A percentile compares a stretch with the other conserved stretches of the same genome.
Evolutionary conservation across 2,329 filamentous ascomycete genomes (phyloP).

Genomic region (Aureobasidium leucospermi): DNA sequence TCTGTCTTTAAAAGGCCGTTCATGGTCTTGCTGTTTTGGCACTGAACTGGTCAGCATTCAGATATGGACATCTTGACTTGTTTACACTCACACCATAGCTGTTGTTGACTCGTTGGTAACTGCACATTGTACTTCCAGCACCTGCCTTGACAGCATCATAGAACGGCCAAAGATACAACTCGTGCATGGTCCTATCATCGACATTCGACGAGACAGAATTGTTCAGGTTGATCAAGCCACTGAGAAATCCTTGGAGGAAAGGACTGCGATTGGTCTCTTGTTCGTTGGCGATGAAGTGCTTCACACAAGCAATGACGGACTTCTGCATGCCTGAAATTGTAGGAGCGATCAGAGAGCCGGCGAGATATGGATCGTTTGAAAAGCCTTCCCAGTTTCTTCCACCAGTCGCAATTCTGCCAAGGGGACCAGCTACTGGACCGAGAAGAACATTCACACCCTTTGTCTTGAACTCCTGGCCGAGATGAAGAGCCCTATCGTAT

Average conservation of each 20-base stretch:
- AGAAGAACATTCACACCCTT: constrained; percentile 28
- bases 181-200: constrained; percentile 21
- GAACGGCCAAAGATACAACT: constrained; percentile 45
- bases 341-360: constrained; percentile 22
- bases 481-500: constrained; percentile 26
- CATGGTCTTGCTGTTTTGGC: constrained; percentile 54
- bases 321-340: constrained; percentile 26
- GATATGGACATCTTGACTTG: not conserved
- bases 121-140: constrained; percentile 63
- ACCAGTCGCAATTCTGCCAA: constrained; percentile 25
- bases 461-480: constrained; percentile 28
- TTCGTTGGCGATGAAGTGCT: constrained; percentile 27
- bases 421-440: constrained; percentile 26
- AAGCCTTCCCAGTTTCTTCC: constrained; percentile 28
- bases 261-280: constrained; percentile 24
- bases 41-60: constrained; percentile 29
- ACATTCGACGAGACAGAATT: constrained; percentile 41
- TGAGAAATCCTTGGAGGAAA: constrained; percentile 15
- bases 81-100: constrained; percentile 40
- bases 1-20: constrained; percentile 61
- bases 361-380: constrained; percentile 24
- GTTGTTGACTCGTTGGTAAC: constrained; percentile 65
- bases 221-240: constrained; percentile 19
- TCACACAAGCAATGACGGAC: constrained; percentile 34
- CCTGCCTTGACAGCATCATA: constrained; percentile 61